phyloP scores from a whole-genome alignment of 2,329 filamentous ascomycete species.

The Corinectria fuckeliana region DNA sequence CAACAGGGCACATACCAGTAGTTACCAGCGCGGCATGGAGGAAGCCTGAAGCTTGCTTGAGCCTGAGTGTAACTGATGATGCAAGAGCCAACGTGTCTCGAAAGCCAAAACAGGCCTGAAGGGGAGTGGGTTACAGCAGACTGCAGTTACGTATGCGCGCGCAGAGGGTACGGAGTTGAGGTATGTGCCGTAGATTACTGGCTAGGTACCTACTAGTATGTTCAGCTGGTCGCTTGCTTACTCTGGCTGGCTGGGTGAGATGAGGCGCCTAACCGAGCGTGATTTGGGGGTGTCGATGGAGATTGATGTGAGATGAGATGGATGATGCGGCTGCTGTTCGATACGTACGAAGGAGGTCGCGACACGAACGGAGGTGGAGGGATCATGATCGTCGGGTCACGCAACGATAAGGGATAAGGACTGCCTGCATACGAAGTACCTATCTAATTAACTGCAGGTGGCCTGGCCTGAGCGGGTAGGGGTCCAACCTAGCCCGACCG shows the following conservation, averaged over 20 bases:
- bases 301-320: background rate
- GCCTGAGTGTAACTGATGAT: constrained; percentile 23
- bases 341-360: background rate
- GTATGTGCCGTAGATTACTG: background rate
- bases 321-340: background rate
- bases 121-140: constrained; percentile 11
- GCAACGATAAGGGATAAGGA: background rate
- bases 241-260: background rate
- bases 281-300: background rate
- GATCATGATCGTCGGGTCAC: background rate
- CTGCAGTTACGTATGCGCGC: background rate
- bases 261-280: background rate
- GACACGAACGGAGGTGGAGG: background rate
- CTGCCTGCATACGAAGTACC: background rate
- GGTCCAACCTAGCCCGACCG: background rate
- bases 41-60: constrained; percentile 1
- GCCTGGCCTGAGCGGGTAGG: background rate
- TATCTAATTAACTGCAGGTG: too few relatives aligned
- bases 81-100: constrained; percentile 38
- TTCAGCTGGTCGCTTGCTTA: background rate
- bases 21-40: constrained; percentile 22
- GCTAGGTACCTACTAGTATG: too few relatives aligned
- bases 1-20: constrained; percentile 31
- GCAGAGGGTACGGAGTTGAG: background rate
- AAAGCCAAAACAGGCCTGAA: constrained; percentile 25